phyloP scores from a whole-genome alignment of 1,284 basidiomycete species.

The Pisolithus thermaeus region DNA sequence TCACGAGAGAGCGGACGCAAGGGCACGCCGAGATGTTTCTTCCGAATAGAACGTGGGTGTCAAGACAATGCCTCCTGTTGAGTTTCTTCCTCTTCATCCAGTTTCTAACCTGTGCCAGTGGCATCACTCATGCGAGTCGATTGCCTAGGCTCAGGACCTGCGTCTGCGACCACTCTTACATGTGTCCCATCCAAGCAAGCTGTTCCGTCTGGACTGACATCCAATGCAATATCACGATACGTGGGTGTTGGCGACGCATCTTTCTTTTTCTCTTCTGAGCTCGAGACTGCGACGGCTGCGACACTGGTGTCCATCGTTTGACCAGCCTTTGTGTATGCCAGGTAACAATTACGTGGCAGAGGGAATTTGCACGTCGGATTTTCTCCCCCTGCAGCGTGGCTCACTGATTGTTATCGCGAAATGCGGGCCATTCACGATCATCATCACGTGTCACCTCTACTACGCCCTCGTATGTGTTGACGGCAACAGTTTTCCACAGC shows the following conservation, averaged over 20 bases:
- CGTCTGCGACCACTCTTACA: conserved; percentile 10
- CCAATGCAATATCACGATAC: conserved; percentile 15
- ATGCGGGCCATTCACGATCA: neutral
- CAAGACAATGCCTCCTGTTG: neutral
- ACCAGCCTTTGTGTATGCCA: conserved; percentile 21
- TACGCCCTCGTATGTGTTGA: neutral
- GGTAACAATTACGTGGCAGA: conserved; percentile 15
- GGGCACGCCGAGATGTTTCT: conserved; percentile 48
- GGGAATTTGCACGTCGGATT: conserved; percentile 24
- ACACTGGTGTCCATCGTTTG: conserved; percentile 12
- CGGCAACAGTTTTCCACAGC: conserved; percentile 1
- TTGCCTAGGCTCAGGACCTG: conserved; percentile 5
- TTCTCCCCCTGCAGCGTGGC: conserved; percentile 7
- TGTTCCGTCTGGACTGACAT: conserved; percentile 10
- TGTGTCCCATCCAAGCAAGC: conserved; percentile 14
- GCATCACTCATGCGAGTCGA: conserved; percentile 8
- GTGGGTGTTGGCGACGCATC: conserved; percentile 29
- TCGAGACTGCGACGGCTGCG: conserved; percentile 26
- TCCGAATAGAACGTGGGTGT: conserved; percentile 52
- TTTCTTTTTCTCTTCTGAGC: conserved; percentile 27
- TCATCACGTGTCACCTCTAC: no score
- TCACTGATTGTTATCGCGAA: conserved; percentile 3
- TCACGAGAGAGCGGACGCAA: conserved; percentile 48
- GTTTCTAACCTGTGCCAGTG: conserved; percentile 10
- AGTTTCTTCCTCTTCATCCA: conserved; percentile 4